Percentiles rank a stretch among this genome's conserved stretches.
Evolutionary conservation across 1,284 basidiomycete species (phyloP).

Genomic region (Inonotus hispidus): DNA sequence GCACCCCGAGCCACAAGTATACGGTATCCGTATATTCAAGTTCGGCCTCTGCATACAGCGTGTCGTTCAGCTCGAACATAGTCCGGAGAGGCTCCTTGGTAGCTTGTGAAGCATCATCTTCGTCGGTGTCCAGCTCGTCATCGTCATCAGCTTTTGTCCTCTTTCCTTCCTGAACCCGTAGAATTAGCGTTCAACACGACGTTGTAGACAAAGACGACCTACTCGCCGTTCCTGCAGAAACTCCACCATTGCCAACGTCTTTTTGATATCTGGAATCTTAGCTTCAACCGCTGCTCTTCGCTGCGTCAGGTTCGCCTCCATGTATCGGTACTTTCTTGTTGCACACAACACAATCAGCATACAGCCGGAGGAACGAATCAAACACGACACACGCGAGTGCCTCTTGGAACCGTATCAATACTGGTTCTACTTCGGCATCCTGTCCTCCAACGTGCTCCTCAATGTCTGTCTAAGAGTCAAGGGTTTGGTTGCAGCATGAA

Average conservation of each 20-base stretch:
- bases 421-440: slow-evolving; percentile 74
- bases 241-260: slow-evolving; percentile 88
- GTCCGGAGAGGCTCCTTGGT: slow-evolving; percentile 62
- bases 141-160: slow-evolving; percentile 43
- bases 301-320: slow-evolving; percentile 87
- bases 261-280: slow-evolving; percentile 96
- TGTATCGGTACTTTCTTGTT: slow-evolving; percentile 94
- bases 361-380: slow-evolving; percentile 21
- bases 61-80: slow-evolving; percentile 95
- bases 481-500: slow-evolving; percentile 3
- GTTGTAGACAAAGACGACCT: slow-evolving; percentile 25
- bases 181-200: neutral
- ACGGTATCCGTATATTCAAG: slow-evolving; percentile 86
- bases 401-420: slow-evolving; percentile 85
- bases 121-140: slow-evolving; percentile 35
- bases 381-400: slow-evolving; percentile 73
- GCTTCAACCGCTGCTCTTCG: slow-evolving; percentile 78
- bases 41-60: slow-evolving; percentile 87
- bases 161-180: slow-evolving; percentile 49
- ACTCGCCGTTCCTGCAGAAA: slow-evolving; percentile 72
- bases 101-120: slow-evolving; percentile 26
- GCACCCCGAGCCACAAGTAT: slow-evolving; percentile 93
- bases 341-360: slow-evolving; percentile 18
- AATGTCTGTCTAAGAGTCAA: slow-evolving; percentile 62
- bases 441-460: slow-evolving; percentile 82